Percentiles rank a stretch among this genome's conserved stretches.
Evolutionary conservation across 768 basidiomycete species (phyloP).

Genomic region (Hysterangium stoloniferum): DNA sequence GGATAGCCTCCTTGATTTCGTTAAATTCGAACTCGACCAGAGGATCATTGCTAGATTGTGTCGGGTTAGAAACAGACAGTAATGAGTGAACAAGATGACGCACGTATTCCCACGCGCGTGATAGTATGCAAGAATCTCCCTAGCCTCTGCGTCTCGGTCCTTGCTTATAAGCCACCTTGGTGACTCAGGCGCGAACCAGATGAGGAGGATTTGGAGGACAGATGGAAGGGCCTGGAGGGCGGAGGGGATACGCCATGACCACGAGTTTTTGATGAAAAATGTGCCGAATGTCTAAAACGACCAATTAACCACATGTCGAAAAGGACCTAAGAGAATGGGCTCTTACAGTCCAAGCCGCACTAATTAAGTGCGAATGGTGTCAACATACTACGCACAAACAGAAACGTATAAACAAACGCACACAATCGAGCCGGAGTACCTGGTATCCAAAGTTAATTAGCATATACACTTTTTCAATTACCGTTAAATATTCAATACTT

Average conservation of each 20-base stretch:
- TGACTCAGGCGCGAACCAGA: slow-evolving; percentile 55
- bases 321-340: neutral
- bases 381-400: too few relatives aligned
- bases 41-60: slow-evolving; percentile 40
- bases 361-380: neutral
- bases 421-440: slow-evolving; percentile 14
- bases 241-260: slow-evolving; percentile 70
- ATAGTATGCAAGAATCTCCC: slow-evolving; percentile 43
- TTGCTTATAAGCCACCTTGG: slow-evolving; percentile 58
- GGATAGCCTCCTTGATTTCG: slow-evolving; percentile 55
- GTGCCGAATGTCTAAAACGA: slow-evolving; percentile 7
- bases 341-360: slow-evolving; percentile 11
- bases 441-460: too few relatives aligned
- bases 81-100: neutral
- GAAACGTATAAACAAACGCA: too few relatives aligned
- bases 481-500: too few relatives aligned
- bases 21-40: slow-evolving; percentile 54
- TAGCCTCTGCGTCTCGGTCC: slow-evolving; percentile 42
- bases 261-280: slow-evolving; percentile 18
- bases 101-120: slow-evolving; percentile 43
- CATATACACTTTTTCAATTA: too few relatives aligned
- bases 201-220: slow-evolving; percentile 44
- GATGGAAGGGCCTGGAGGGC: slow-evolving; percentile 49
- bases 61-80: too few relatives aligned
- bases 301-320: neutral